Evolutionary conservation across 1,284 basidiomycete genomes (phyloP).

Genomic region (Termitomyces sp.): DNA sequence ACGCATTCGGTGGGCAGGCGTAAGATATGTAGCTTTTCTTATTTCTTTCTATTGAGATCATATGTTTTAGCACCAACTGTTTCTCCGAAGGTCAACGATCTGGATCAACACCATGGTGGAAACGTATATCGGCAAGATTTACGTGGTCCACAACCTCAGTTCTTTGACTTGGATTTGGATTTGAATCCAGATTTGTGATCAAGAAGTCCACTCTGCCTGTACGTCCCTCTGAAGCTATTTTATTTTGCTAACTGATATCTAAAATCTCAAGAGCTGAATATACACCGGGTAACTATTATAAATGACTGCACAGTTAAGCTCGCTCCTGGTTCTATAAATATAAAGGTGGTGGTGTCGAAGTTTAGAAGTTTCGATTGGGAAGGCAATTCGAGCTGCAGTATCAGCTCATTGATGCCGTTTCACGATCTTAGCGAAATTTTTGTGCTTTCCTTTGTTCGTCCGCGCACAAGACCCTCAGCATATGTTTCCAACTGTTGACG

Average conservation of each 20-base stretch:
- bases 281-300: background rate
- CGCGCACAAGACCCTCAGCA: slow-evolving; percentile 29
- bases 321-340: background rate
- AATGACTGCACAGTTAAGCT: background rate
- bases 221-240: background rate
- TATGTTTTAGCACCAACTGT: slow-evolving; percentile 45
- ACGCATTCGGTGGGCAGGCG: slow-evolving; percentile 72
- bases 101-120: slow-evolving; percentile 44
- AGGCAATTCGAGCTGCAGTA: slow-evolving; percentile 17
- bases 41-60: slow-evolving; percentile 1
- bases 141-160: slow-evolving; percentile 49
- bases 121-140: slow-evolving; percentile 68
- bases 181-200: slow-evolving; percentile 68
- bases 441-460: slow-evolving; percentile 5
- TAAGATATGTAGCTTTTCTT: slow-evolving; percentile 29
- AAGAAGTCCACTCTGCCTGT: background rate
- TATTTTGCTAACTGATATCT: background rate
- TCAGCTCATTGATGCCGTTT: slow-evolving; percentile 24
- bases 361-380: background rate
- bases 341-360: background rate
- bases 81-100: slow-evolving; percentile 48
- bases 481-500: slow-evolving; percentile 55
- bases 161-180: slow-evolving; percentile 74
- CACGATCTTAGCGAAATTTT: slow-evolving; percentile 19
- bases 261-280: background rate